Evolutionary conservation across 768 basidiomycete genomes (phyloP).

Genomic region (Dentipellis sp.): DNA sequence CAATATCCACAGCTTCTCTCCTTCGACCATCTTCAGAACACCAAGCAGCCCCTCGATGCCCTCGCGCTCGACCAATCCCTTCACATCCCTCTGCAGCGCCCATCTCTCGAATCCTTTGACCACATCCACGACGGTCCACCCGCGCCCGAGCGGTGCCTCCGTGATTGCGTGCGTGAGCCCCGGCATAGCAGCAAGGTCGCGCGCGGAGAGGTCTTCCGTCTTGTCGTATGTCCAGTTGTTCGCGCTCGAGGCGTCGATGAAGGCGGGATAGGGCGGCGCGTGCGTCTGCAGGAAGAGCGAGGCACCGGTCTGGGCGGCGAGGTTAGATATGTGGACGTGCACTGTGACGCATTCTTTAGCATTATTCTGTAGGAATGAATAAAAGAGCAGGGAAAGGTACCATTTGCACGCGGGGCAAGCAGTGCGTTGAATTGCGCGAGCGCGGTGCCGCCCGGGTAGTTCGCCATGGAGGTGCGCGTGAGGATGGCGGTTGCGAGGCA

Average conservation of each 20-base stretch:
- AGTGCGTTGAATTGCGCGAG: conserved; percentile 50
- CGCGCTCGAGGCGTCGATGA: conserved; percentile 7
- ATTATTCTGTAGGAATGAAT: background rate
- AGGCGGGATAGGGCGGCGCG: conserved; percentile 39
- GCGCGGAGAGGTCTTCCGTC: conserved; percentile 52
- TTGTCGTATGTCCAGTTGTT: conserved; percentile 69
- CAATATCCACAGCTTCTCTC: conserved; percentile 41
- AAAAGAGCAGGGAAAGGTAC: conserved; percentile 16
- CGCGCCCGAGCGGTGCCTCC: conserved; percentile 27
- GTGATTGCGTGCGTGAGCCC: conserved; percentile 57
- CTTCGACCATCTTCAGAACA: conserved; percentile 29
- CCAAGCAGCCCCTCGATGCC: conserved; percentile 11
- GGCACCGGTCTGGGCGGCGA: conserved; percentile 85
- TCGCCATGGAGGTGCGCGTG: conserved; percentile 50
- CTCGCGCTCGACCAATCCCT: conserved; percentile 17
- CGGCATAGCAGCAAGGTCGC: conserved; percentile 27
- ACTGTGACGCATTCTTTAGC: conserved; percentile 22
- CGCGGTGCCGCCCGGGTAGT: conserved; percentile 88
- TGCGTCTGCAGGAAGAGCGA: conserved; percentile 77
- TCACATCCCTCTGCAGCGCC: conserved; percentile 21
- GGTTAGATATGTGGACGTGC: conserved; percentile 74
- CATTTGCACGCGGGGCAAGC: conserved; percentile 25
- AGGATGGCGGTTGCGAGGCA: conserved; percentile 40
- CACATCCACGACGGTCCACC: conserved; percentile 35
- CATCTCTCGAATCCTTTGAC: conserved; percentile 39